Conservation (phyloP, 2,329 filamentous ascomycete species). For the Alternaria triticimaculans region DNA sequence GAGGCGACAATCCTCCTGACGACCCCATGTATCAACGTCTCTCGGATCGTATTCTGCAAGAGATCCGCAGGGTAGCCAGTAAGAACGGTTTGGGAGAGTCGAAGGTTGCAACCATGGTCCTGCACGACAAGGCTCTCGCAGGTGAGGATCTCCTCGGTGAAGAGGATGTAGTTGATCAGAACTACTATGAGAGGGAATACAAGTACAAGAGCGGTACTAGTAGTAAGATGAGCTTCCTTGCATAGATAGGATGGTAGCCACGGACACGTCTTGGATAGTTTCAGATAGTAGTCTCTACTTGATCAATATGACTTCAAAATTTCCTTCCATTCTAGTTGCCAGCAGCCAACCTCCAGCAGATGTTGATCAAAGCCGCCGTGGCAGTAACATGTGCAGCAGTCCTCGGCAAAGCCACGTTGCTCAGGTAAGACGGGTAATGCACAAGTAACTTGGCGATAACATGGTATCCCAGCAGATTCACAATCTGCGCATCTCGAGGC, state of each 20-base stretch:
- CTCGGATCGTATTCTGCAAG: background rate
- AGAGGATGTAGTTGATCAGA: background rate
- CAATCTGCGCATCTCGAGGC: constrained; percentile 28
- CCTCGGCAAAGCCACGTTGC: constrained; percentile 26
- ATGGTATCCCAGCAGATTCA: constrained; percentile 29
- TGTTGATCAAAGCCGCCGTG: constrained; percentile 30
- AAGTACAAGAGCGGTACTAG: background rate
- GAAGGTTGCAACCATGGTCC: background rate
- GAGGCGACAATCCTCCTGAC: background rate
- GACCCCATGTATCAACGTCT: background rate
- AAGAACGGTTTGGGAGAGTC: background rate
- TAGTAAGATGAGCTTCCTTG: background rate
- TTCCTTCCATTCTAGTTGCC: constrained; percentile 8
- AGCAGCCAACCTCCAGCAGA: constrained; percentile 31
- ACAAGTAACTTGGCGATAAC: constrained; percentile 31
- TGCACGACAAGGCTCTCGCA: background rate
- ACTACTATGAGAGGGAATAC: background rate
- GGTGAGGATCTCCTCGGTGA: background rate
- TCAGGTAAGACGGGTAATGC: constrained; percentile 28
- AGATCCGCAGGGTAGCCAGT: background rate
- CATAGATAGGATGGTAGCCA: background rate
- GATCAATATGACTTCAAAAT: background rate
- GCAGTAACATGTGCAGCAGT: constrained; percentile 26
- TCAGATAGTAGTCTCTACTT: background rate
- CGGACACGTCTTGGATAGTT: background rate